Evolutionary conservation across 1,284 basidiomycete species (phyloP), one percentile per base, ranked within the genome.

Genomic region (Coriolopsis trogii): DNA sequence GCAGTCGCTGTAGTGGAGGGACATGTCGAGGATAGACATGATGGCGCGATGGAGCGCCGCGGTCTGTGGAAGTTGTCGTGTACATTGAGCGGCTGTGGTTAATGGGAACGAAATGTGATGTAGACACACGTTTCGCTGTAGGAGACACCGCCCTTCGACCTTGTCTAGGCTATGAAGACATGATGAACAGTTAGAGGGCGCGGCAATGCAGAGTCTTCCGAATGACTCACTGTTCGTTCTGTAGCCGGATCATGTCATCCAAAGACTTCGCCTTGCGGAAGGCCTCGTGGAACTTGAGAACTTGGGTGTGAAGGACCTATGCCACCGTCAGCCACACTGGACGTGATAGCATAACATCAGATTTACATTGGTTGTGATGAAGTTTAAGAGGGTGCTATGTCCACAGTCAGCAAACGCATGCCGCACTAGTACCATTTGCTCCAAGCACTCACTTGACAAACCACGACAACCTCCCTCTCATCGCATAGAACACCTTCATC

Each of bases 381-480:
- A 93, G 58, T 83, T 82, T 60, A 87, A 74, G 12, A 93, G 60
- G 0, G 82, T 84, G 60, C 91, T 94, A 6, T 9, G 16, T 30
- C 20, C n/a, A 9, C 30, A 13, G 46, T 24, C 18, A 47, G 16
- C n/a, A 16, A 26, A 15, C 25, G 18, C 24, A 31, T n/a, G 12
- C 20, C 49, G 24, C 40, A 29, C 20, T 33, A 33, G 38, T 4
- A n/a, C 30, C 34, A 37, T 38, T 15, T 9, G 39, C 47, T 33
- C 5, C 33, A 24, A n/a, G 12, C 18, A 76, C 89, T 65, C 64
- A 93, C 91, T 91, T 89, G 62, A 91, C 77, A 58, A 93, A 85
- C 92, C 92, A 95, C 43, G 82, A 84, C 47, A 93, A 62, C 49
- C 85, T 84, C 56, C 85, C 84, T 53, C 90, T 72, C 70, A 92